Base-by-base conservation (phyloP, 1,284 basidiomycete species). In the Malassezia furfur region DNA sequence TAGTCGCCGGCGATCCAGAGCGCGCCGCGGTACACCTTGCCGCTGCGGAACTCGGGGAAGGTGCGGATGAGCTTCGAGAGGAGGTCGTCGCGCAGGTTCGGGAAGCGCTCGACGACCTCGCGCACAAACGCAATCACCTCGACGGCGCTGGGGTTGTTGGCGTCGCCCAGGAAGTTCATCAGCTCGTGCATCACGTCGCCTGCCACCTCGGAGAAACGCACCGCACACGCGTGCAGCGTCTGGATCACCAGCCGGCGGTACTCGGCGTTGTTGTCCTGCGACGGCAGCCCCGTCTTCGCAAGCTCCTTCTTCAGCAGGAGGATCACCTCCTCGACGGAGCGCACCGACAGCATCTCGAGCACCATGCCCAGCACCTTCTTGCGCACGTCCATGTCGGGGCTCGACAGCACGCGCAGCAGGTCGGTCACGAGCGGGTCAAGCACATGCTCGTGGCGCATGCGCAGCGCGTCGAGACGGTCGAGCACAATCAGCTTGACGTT, bases 1-100 rank as follows among this genome's bases (percentile, higher is more conserved):
- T 98, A 99, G 78, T 99, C 94, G 64, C 93, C 94, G 12, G 96
- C 82, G 63, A 99, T 96, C 93, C 93, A 99, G 53, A 98, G 81
- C 11, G 96, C 84, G 5, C 94, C 93, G 12, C 93, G 84, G 81
- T 89, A 96, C 32, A 96, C 93, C 76, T 96, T 98, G 60, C 91
- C 93, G 15, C 88, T 91, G 77, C 93, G 91, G 79, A 99, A 91
- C 52, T 90, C 87, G 45, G 81, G 74, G 50, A 98, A 85, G 0
- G 90, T 89, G 45, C 83, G 79, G 46, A 87, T 83, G 44, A 98
- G 83, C 73, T 89, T 90, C 69, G 87, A 83, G 54, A 88, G 86
- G 68, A 98, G 91, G 9, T 85, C 81, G 2, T 81, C 76, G 9
- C 94, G 87, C 21, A 98, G 82, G 57, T 83, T 78, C 2, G 91